Evolutionary conservation across 257 asterid genomes (phyloP).

Genomic region (Salvia splendens): DNA sequence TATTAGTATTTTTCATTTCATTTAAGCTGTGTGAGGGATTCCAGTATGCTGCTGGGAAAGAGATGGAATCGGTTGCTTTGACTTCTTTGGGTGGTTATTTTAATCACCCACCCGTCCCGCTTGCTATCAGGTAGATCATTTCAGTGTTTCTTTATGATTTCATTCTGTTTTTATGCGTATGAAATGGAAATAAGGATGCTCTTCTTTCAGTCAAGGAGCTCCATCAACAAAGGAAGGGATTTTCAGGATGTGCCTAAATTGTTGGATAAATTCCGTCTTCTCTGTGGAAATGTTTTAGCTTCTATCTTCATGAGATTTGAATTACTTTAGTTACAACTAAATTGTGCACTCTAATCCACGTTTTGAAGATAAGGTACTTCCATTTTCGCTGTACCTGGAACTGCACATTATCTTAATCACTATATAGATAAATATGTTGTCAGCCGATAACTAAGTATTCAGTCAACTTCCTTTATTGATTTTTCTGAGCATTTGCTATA

Average conservation of each 20-base stretch:
- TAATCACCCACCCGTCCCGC: constrained; percentile 53
- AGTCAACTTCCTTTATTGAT: not conserved
- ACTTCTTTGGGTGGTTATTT: constrained; percentile 53
- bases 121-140: constrained; percentile 56
- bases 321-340: constrained; percentile 5
- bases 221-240: constrained; percentile 42
- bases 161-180: not conserved
- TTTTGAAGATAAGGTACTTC: not conserved
- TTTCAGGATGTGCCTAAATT: constrained; percentile 43
- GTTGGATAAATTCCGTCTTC: constrained; percentile 35
- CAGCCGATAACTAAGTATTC: not conserved
- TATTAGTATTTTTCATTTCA: not conserved
- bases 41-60: constrained; percentile 54
- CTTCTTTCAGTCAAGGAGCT: constrained; percentile 65
- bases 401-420: not conserved
- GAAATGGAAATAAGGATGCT: not conserved
- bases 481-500: not conserved
- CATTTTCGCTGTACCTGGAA: not conserved
- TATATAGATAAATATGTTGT: not conserved
- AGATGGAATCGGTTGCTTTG: constrained; percentile 73
- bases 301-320: not conserved
- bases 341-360: not conserved
- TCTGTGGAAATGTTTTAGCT: not conserved
- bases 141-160: not conserved
- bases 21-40: constrained; percentile 8